phyloP scores from a whole-genome alignment of 768 basidiomycete genomes.

The Tephrocybe sp. region DNA sequence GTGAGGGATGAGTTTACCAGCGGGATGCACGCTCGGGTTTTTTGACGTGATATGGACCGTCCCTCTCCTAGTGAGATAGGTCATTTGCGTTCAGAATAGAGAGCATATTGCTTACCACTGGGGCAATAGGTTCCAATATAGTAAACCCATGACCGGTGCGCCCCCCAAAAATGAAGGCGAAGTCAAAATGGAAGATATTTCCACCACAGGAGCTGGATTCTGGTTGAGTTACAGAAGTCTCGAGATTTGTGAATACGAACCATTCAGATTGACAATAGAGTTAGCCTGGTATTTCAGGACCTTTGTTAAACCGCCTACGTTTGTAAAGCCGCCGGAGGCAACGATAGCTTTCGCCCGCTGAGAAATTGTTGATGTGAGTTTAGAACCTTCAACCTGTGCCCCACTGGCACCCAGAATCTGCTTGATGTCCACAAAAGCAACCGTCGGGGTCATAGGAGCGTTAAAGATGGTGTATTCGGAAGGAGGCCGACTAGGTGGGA shows the following conservation, averaged over 20 bases:
- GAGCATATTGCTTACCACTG: not conserved
- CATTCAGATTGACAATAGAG: slow-evolving; percentile 4
- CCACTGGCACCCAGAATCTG: not conserved
- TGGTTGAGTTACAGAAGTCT: not conserved
- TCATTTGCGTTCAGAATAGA: not conserved
- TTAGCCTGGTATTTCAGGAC: slow-evolving; percentile 2
- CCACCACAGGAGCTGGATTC: slow-evolving; percentile 7
- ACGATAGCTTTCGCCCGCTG: slow-evolving; percentile 2
- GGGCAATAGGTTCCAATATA: slow-evolving; percentile 6
- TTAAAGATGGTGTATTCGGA: slow-evolving; percentile 2
- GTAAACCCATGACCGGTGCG: not conserved
- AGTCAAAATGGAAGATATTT: not conserved
- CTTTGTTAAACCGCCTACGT: slow-evolving; percentile 1
- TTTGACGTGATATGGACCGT: slow-evolving; percentile 10
- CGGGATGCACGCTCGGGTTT: slow-evolving; percentile 14
- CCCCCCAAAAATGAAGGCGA: not conserved
- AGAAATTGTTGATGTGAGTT: not conserved
- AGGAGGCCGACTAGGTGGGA: not conserved
- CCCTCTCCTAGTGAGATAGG: slow-evolving; percentile 1
- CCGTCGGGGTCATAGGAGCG: slow-evolving; percentile 2
- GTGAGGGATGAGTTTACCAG: not conserved
- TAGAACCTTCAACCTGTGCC: not conserved
- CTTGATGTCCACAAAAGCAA: slow-evolving; percentile 3
- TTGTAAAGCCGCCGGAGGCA: slow-evolving; percentile 9
- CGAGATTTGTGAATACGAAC: too few species aligned